Base-by-base conservation (phyloP, 2,329 filamentous ascomycete genomes). In the Aschersonia sp. region DNA sequence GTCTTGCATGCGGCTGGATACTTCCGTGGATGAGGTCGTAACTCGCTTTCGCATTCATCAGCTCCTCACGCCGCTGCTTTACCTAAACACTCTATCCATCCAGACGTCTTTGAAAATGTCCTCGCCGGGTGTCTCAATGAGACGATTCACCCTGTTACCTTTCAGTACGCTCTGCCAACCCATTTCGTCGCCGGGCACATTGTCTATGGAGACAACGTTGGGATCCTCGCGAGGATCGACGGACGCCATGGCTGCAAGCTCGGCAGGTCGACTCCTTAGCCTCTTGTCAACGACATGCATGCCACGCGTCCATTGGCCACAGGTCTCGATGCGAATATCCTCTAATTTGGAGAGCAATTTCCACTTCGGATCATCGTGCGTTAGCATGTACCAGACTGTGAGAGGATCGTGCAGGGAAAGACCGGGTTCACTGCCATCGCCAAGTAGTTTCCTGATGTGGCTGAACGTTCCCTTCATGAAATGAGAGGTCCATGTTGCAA, bases 241-340 rank as follows among this genome's bases (percentile, higher is more conserved):
- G 52, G 70, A 61, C 56, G 68, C 53, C 44, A 63, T 57, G 32
- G 66, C 58, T 43, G 63, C 61, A 9, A 62, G 56, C 51, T 70
- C 68, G 9, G 66, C 72, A 5, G 70, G 71, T 58, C 78, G 77
- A 52, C 67, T 70, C 47, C 79, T 67, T 39, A 67, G 65, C 43
- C 92, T 75, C 37, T 79, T 73, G 69, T 98, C 92, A 41, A 88
- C 71, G 32, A 97, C 74, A 59, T 88, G 89, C 81, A 92, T 89
- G 1, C 92, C 90, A 48, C 87, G 74, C 43, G 89, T 94, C 92
- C 92, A 98, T 68, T 97, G 92, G 2, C 90, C 92, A 2, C 77
- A 69, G 0, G 88, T 94, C 67, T 98, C 92, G 41, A 98, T 72
- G 22, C 92, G 76, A 48, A 98, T 83, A 61, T 98, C 92, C 63